Conservation (phyloP, 2,329 filamentous ascomycete genomes). For the Calonectria pseudoturangicola region DNA sequence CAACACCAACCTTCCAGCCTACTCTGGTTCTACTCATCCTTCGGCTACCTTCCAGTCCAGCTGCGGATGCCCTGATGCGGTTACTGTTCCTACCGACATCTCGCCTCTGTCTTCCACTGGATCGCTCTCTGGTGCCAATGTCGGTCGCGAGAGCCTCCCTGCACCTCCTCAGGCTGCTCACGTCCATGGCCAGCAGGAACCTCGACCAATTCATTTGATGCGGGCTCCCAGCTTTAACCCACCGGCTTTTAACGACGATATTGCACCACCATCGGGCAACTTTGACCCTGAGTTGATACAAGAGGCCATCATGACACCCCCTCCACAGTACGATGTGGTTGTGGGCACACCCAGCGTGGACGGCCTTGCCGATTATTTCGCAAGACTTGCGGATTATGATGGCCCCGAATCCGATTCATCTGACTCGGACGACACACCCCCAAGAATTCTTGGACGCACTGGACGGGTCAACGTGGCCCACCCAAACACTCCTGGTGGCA, state of each 20-base stretch:
- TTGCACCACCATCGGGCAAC: slow-evolving; percentile 60
- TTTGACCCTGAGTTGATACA: slow-evolving; percentile 47
- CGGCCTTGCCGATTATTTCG: slow-evolving; percentile 90
- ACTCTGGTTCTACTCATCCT: slow-evolving; percentile 74
- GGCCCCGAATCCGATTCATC: slow-evolving; percentile 63
- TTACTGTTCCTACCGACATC: slow-evolving; percentile 73
- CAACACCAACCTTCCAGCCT: slow-evolving; percentile 90
- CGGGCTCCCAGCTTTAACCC: slow-evolving; percentile 91
- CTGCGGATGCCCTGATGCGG: slow-evolving; percentile 73
- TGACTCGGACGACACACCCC: slow-evolving; percentile 65
- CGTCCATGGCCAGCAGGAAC: slow-evolving; percentile 57
- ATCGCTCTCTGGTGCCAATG: slow-evolving; percentile 65
- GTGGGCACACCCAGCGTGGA: slow-evolving; percentile 81
- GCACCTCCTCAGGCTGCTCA: slow-evolving; percentile 75
- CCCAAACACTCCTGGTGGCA: slow-evolving; percentile 72
- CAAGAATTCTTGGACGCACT: slow-evolving; percentile 68
- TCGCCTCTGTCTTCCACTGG: slow-evolving; percentile 80
- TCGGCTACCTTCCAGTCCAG: slow-evolving; percentile 66
- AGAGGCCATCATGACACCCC: slow-evolving; percentile 79
- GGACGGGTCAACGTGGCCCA: slow-evolving; percentile 76
- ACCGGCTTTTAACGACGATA: slow-evolving; percentile 88
- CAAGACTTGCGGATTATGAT: slow-evolving; percentile 79
- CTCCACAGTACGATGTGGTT: slow-evolving; percentile 88
- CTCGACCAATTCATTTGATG: slow-evolving; percentile 88
- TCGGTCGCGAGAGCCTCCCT: slow-evolving; percentile 60